A percentile compares a stretch with the other conserved stretches of the same genome.
Conservation (phyloP, 495 filamentous ascomycete genomes). For the Penicillium steckii region DNA sequence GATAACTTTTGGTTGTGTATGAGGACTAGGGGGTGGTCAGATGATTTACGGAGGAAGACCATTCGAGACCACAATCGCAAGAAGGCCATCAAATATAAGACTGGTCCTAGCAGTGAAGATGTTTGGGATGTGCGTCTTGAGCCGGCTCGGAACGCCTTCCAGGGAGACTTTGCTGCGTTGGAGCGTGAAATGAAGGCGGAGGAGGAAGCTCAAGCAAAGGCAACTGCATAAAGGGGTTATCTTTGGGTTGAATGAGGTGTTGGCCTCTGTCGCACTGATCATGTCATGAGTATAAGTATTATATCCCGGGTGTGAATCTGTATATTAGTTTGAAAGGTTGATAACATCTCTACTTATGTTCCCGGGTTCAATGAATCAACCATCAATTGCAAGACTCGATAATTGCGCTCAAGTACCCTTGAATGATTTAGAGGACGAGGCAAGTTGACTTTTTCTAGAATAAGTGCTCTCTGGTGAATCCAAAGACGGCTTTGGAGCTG, state of each 20-base stretch:
- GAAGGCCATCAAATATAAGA: slow-evolving; percentile 72
- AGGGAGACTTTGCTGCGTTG: slow-evolving; percentile 60
- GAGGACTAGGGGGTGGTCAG: slow-evolving; percentile 56
- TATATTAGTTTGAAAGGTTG: slow-evolving; percentile 2
- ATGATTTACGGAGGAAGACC: slow-evolving; percentile 50
- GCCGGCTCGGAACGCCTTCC: slow-evolving; percentile 49
- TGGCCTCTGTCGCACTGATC: not conserved
- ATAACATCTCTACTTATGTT: slow-evolving; percentile 3
- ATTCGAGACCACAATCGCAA: slow-evolving; percentile 70
- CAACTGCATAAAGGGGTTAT: slow-evolving; percentile 8
- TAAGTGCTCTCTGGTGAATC: too few species aligned
- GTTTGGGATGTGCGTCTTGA: slow-evolving; percentile 73
- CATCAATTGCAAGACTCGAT: too few species aligned
- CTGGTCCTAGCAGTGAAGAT: slow-evolving; percentile 82
- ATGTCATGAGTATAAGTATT: slow-evolving; percentile 15
- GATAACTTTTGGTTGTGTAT: slow-evolving; percentile 95
- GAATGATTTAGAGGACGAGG: too few species aligned
- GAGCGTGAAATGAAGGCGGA: slow-evolving; percentile 50
- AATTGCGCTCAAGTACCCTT: too few species aligned
- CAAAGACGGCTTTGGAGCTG: too few species aligned
- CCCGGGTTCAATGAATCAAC: too few species aligned
- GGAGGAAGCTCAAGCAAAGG: slow-evolving; percentile 31
- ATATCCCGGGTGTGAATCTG: not conserved
- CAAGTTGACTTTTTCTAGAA: too few species aligned
- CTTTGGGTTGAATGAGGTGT: not conserved